Percentiles rank a stretch among this genome's conserved stretches.
Evolutionary conservation across 2,329 filamentous ascomycete species (phyloP).

Genomic region (Sarocladium kiliense): DNA sequence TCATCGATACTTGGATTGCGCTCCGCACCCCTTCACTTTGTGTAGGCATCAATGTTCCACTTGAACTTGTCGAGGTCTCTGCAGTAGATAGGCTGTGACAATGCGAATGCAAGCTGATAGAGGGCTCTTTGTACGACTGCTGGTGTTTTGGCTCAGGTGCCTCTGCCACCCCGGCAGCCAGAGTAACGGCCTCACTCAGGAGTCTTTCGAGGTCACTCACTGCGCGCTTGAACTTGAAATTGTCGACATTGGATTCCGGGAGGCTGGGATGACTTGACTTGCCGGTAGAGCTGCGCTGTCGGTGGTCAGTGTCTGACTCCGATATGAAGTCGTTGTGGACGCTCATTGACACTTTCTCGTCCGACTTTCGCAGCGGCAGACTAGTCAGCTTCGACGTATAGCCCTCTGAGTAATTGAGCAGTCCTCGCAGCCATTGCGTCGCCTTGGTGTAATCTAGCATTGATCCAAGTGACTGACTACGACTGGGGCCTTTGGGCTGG

Average conservation of each 20-base stretch:
- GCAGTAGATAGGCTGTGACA: slow-evolving; percentile 3
- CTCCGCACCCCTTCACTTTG: neutral
- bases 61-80: neutral
- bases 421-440: slow-evolving; percentile 26
- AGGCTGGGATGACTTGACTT: slow-evolving; percentile 16
- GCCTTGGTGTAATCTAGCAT: slow-evolving; percentile 28
- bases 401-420: slow-evolving; percentile 22
- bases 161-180: slow-evolving; percentile 36
- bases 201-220: slow-evolving; percentile 41
- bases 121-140: slow-evolving; percentile 13
- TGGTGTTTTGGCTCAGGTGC: slow-evolving; percentile 18
- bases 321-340: neutral
- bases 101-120: slow-evolving; percentile 12
- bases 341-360: slow-evolving; percentile 9
- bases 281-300: neutral
- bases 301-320: neutral
- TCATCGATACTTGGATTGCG: slow-evolving; percentile 14
- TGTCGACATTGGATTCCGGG: slow-evolving; percentile 20
- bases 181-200: slow-evolving; percentile 37
- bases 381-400: slow-evolving; percentile 22
- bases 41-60: neutral
- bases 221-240: slow-evolving; percentile 26
- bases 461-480: slow-evolving; percentile 21
- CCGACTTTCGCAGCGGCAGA: slow-evolving; percentile 9
- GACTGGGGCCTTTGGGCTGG: neutral